phyloP scores from a whole-genome alignment of 306 rosid species.

The Ormosia emarginata region DNA sequence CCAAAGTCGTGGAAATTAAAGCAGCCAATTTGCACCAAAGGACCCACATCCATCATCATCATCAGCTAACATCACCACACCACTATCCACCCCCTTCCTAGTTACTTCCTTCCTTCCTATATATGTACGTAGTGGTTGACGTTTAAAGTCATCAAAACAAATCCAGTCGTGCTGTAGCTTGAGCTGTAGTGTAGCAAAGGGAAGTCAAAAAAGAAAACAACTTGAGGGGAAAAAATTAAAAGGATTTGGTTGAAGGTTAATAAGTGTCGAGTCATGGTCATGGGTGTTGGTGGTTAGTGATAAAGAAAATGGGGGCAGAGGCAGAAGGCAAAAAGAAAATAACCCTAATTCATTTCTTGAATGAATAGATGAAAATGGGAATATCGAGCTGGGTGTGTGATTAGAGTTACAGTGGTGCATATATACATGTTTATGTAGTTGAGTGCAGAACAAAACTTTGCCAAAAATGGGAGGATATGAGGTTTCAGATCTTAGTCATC shows the following conservation, averaged over 20 bases:
- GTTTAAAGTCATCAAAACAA: neutral
- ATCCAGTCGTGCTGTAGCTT: neutral
- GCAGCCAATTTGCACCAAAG: neutral
- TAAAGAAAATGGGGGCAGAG: neutral
- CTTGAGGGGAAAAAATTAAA: neutral
- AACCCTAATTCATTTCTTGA: neutral
- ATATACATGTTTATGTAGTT: neutral
- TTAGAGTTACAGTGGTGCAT: neutral
- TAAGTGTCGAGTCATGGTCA: neutral
- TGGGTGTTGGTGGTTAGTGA: neutral
- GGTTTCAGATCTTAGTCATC: neutral
- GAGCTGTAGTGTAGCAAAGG: neutral
- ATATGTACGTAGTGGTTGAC: neutral
- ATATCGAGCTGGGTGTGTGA: neutral
- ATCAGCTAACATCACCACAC: neutral
- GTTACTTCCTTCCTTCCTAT: neutral
- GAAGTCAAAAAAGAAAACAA: neutral
- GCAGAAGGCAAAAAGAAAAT: neutral
- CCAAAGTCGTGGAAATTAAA: neutral
- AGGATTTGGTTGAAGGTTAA: neutral
- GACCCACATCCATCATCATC: neutral
- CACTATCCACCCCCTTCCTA: neutral
- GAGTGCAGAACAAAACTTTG: neutral
- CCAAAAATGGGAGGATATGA: slow-evolving; percentile 14
- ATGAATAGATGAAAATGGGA: neutral